phyloP scores from a whole-genome alignment of 495 filamentous ascomycete genomes.

The Bathelium albidoporum region DNA sequence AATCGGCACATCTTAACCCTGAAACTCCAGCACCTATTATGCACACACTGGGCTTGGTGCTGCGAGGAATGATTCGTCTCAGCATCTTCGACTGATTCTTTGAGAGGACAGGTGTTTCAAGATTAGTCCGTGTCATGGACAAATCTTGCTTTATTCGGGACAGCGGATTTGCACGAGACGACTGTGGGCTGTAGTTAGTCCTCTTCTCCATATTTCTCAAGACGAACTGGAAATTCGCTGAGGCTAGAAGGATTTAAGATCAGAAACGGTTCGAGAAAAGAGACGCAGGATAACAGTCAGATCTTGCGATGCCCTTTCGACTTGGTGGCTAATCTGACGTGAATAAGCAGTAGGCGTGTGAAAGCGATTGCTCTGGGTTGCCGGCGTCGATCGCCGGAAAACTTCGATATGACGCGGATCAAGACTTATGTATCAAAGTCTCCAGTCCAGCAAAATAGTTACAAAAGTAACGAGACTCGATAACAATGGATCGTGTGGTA shows the following conservation, averaged over 20 bases:
- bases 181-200: background rate
- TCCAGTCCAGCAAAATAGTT: too few species aligned
- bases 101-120: background rate
- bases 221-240: background rate
- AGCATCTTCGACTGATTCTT: background rate
- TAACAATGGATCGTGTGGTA: background rate
- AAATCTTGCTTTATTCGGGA: conserved; percentile 10
- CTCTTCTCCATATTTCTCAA: background rate
- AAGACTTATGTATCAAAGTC: too few species aligned
- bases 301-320: background rate
- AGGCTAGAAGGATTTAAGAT: too few species aligned
- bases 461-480: background rate
- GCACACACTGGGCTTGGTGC: conserved; percentile 45
- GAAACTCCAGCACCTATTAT: conserved; percentile 80
- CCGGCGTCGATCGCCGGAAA: background rate
- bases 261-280: too few species aligned
- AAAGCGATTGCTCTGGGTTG: background rate
- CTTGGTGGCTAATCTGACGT: background rate
- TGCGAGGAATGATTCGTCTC: conserved; percentile 5
- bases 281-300: too few species aligned
- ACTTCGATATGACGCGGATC: too few species aligned
- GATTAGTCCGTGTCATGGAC: background rate
- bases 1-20: conserved; percentile 78
- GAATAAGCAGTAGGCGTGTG: background rate
- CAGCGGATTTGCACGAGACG: background rate